Conservation (phyloP, 257 asterid genomes). For the Anisodus acutangulus region DNA sequence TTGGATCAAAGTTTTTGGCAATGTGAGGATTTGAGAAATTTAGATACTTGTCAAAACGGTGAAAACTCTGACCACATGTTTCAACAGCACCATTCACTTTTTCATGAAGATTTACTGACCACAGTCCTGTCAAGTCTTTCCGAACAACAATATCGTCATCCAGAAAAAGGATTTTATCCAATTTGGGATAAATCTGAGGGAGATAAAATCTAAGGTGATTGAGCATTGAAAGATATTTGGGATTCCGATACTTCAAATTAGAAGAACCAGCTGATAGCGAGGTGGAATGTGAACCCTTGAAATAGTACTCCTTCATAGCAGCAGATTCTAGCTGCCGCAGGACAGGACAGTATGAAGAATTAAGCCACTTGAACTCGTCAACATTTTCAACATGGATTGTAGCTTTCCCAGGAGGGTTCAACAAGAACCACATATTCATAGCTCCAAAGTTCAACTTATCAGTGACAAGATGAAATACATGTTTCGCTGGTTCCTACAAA, state of each 20-base stretch:
- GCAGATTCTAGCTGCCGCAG: slow-evolving; percentile 92
- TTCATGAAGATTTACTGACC: slow-evolving; percentile 83
- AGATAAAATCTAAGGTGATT: slow-evolving; percentile 97
- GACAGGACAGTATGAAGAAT: slow-evolving; percentile 94
- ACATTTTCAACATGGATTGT: slow-evolving; percentile 95
- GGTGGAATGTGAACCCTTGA: slow-evolving; percentile 97
- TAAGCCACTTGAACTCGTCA: slow-evolving; percentile 97
- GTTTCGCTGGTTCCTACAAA: slow-evolving; percentile 90
- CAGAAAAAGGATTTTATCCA: slow-evolving; percentile 94
- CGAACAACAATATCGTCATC: slow-evolving; percentile 98
- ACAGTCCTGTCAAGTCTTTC: slow-evolving; percentile 93
- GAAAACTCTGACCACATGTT: slow-evolving; percentile 97
- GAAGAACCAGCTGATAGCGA: slow-evolving; percentile 85
- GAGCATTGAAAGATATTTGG: slow-evolving; percentile 97
- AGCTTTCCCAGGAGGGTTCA: slow-evolving; percentile 98
- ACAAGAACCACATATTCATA: slow-evolving; percentile 98
- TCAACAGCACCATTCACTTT: slow-evolving; percentile 99
- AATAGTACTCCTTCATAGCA: slow-evolving; percentile 96
- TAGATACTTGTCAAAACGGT: slow-evolving; percentile 95
- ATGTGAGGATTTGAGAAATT: slow-evolving; percentile 96
- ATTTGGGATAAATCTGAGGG: slow-evolving; percentile 91
- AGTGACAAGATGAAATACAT: slow-evolving; percentile 95
- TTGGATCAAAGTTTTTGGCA: slow-evolving; percentile 83
- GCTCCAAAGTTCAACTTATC: slow-evolving; percentile 98
- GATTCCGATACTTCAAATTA: slow-evolving; percentile 93